Evolutionary conservation across 441 rosid genomes (phyloP).

Genomic region (Bruguiera hainesii): DNA sequence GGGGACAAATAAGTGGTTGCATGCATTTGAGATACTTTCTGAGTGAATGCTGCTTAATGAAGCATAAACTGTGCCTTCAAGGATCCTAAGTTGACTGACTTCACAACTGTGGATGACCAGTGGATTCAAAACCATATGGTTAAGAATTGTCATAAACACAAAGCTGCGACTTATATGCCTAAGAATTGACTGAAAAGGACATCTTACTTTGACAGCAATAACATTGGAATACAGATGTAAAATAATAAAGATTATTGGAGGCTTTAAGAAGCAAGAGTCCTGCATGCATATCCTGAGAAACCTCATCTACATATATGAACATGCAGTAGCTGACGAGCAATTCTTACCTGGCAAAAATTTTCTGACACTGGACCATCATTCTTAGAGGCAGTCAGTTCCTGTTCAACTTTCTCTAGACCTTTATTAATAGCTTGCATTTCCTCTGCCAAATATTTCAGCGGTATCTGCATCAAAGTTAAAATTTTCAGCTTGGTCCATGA

Average conservation of each 20-base stretch:
- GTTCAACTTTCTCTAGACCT: constrained; percentile 87
- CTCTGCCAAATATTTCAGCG: constrained; percentile 86
- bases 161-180: background rate
- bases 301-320: constrained; percentile 3
- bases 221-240: background rate
- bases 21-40: too few species aligned
- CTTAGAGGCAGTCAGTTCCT: constrained; percentile 83
- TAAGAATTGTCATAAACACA: background rate
- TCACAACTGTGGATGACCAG: background rate
- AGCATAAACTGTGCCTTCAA: too few species aligned
- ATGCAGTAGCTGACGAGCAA: constrained; percentile 4
- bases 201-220: background rate
- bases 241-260: background rate
- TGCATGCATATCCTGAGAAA: background rate
- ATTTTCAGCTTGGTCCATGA: background rate
- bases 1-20: too few species aligned
- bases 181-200: background rate
- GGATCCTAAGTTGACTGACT: too few species aligned
- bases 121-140: background rate
- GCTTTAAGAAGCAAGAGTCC: too few species aligned
- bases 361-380: constrained; percentile 81
- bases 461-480: constrained; percentile 49
- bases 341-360: constrained; percentile 57
- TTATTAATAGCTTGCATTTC: constrained; percentile 98
- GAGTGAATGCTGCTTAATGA: too few species aligned